Evolutionary conservation across 176 grass and related monocot genomes (phyloP), one percentile per base, ranked within the genome.

Genomic region (Cocos nucifera): DNA sequence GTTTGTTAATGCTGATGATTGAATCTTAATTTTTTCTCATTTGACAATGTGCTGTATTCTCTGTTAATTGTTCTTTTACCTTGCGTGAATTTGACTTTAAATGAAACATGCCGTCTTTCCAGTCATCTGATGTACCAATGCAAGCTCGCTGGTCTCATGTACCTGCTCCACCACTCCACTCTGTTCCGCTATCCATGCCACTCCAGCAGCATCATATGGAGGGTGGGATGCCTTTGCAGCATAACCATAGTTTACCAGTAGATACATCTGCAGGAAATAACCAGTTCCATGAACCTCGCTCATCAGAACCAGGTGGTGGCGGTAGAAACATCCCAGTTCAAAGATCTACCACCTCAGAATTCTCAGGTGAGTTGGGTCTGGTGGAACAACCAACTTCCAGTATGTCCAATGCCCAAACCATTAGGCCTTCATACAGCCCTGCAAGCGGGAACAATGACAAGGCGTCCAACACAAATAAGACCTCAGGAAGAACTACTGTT

Each of bases 111-210:
- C 16, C 70, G 17, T 63, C 51, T 22, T 77, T 85, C n/a, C 81
- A 98, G 93, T 54, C 93, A 73, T 72, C 93, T 17, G 85, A 92
- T 15, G 70, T 98, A 62, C 84, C 83, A 53, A 75, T 98, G 84
- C 93, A 98, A 86, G 73, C 84, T 51, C 78, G 85, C 69, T 98
- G 93, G 93, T 78, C 93, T 61, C 93, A 85, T 80, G 70, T 98
- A 66, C 81, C 87, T 88, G 66, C 83, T 54, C 81, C 80, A 2
- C 74, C 83, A 6, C 75, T 90, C 18, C 86, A 92, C 73, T 72
- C 87, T 67, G 72, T 84, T 62, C 81, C 93, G 9, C 69, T 87
- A 56, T 88, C 92, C 60, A 65, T 97, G 28, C 79, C 82, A 19
- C 70, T 88, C 39, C 87, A 98, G 53, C 93, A 85, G 61, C 93